These are phyloP conservation scores for Globisporangium radiosum DNA, from an alignment of 352 stramenopile genomes.

Conservation along the genomic window DNA sequence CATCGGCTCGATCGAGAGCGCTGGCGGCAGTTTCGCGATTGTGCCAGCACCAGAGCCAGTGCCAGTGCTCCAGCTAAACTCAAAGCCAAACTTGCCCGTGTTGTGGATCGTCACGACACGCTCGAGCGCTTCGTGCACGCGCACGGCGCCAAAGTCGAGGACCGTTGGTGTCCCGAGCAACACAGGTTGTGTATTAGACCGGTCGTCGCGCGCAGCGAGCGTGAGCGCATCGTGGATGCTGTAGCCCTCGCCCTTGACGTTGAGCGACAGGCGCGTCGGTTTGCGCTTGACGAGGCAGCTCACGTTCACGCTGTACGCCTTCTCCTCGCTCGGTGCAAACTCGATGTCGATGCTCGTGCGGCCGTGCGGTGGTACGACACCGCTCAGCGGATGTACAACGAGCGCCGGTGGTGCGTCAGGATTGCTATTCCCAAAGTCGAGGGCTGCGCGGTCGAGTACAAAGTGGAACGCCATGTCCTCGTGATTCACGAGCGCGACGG, in stretches of 20 bases:
- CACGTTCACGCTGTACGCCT: conserved; percentile 92
- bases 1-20: conserved; percentile 58
- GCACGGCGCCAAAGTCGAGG: conserved; percentile 86
- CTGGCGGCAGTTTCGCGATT: conserved; percentile 22
- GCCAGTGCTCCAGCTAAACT: conserved; percentile 80
- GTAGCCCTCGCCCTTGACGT: conserved; percentile 94
- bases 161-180: conserved; percentile 25
- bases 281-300: conserved; percentile 91
- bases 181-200: conserved; percentile 2
- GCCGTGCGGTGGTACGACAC: conserved; percentile 86
- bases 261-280: conserved; percentile 85
- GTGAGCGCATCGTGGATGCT: conserved; percentile 83
- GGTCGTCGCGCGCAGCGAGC: conserved; percentile 24
- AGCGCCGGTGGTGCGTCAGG: conserved; percentile 52
- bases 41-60: background rate
- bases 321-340: conserved; percentile 89
- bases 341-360: conserved; percentile 77
- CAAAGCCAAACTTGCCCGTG: conserved; percentile 93
- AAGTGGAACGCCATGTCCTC: conserved; percentile 93
- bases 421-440: conserved; percentile 60
- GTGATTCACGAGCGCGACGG: conserved; percentile 86
- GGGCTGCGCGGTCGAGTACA: conserved; percentile 87
- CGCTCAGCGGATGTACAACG: conserved; percentile 81
- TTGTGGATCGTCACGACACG: conserved; percentile 85
- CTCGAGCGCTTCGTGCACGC: conserved; percentile 72